Base-by-base conservation (phyloP, 345 rosid genomes). In the Eucalyptus caleyi region DNA sequence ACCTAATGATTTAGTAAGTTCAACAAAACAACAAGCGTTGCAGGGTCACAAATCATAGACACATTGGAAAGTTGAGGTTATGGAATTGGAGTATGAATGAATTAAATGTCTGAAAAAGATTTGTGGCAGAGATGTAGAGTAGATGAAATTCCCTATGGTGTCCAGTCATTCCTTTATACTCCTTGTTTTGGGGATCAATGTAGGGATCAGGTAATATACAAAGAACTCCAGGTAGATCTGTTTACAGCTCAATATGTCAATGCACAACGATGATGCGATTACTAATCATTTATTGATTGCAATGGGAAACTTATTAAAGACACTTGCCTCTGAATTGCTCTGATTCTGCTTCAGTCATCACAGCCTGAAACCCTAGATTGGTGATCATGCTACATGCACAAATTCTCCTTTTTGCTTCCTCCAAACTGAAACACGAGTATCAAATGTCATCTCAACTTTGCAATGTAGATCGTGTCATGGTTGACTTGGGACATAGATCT, bases 401-500 rank as follows among this genome's bases (percentile, higher is more conserved):
- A 11, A 27, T 60, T 60, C 32, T 60, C n/a, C 27, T 60, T 12
- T 60, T 60, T 11, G 67, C 67, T 60, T 60, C 67, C 32, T 60
- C 32, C 2, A 27, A 60, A 60, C 8, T 27, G 8, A 60, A 60
- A 2, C 4, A 12, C 8, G 6, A 60, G 32, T 12, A 7, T 26
- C 32, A 60, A 26, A 27, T 27, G 16, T 27, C 32, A 11, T 12
- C 67, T 59, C 16, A 59, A 24, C 10, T 9, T 56, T 56, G 62
- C 62, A 9, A 4, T 23, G 62, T 56, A 56, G 62, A 56, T 56
- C 62, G 24, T 56, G 13, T 30, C 62, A 56, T 24, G 59, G 26
- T 91, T 96, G 96, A 87, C 97, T 94, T 9, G 94, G 97, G 89
- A 91, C 89, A 89, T 87, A 82, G 47, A 7, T 88, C 87, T 42